Percentiles rank a stretch among this genome's conserved stretches.
phyloP scores from a whole-genome alignment of 345 rosid species.

The Diplotaxis tenuifolia region DNA sequence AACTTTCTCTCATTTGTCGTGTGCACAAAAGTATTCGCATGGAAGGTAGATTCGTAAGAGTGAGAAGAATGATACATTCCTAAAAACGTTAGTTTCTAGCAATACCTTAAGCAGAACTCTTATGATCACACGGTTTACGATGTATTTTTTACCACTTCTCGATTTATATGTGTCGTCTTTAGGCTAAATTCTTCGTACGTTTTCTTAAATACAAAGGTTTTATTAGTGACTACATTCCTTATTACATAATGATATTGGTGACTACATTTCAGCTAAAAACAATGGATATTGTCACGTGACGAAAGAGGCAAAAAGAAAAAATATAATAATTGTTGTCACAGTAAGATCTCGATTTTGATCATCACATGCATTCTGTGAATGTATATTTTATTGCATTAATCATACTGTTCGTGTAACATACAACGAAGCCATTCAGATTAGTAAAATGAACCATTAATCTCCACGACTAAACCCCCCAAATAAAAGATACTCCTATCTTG shows the following conservation, averaged over 20 bases:
- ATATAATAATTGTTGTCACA: not conserved
- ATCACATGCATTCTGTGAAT: not conserved
- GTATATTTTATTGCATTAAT: not conserved
- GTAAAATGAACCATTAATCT: not conserved
- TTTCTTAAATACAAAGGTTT: no score
- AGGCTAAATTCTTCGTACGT: no score
- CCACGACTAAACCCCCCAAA: not conserved
- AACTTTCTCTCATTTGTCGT: not conserved
- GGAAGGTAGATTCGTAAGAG: not conserved
- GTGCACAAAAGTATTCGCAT: not conserved
- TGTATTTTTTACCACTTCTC: no score
- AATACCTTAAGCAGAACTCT: no score
- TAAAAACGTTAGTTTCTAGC: no score
- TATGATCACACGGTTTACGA: no score
- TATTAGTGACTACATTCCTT: no score
- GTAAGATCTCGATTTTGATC: not conserved
- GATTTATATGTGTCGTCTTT: no score
- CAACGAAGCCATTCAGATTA: not conserved
- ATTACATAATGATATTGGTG: no score
- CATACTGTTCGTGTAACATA: not conserved
- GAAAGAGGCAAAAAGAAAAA: not conserved
- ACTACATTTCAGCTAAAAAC: not conserved
- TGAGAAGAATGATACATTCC: not conserved
- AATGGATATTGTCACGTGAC: not conserved
- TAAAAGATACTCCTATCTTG: not conserved